phyloP scores from a whole-genome alignment of 441 rosid genomes.

The Syzygium malaccense region DNA sequence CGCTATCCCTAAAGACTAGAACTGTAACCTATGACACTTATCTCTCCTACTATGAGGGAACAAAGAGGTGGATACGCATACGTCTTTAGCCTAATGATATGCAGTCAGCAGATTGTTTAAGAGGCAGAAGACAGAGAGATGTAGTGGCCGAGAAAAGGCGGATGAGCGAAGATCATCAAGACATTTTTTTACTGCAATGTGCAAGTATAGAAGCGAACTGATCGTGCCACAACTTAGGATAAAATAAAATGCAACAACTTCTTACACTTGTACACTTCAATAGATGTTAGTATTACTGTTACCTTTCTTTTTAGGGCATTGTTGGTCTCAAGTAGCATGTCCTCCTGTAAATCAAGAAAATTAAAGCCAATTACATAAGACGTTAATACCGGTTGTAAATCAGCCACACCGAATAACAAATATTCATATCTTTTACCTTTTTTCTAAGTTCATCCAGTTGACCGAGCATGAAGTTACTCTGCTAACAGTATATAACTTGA shows the following conservation, averaged over 20 bases:
- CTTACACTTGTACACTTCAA: not conserved
- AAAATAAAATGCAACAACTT: not conserved
- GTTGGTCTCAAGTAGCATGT: slow-evolving; percentile 39
- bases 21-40: not conserved
- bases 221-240: not conserved
- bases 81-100: not conserved
- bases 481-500: not conserved
- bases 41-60: not conserved
- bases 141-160: not conserved
- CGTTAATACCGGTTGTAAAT: not conserved
- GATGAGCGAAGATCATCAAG: not conserved
- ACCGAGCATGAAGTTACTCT: slow-evolving; percentile 33
- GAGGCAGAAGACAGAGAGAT: not conserved
- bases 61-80: not conserved
- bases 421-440: slow-evolving; percentile 24
- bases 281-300: not conserved
- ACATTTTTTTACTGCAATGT: not conserved
- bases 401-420: not conserved
- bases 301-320: slow-evolving; percentile 41
- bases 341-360: slow-evolving; percentile 33
- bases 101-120: not conserved
- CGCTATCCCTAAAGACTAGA: not conserved
- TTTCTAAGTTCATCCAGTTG: slow-evolving; percentile 43
- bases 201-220: not conserved
- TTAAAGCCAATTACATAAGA: not conserved